These are phyloP conservation scores for Fusarium irregulare DNA, from an alignment of 2,329 filamentous ascomycete species.

Conservation along the genomic window DNA sequence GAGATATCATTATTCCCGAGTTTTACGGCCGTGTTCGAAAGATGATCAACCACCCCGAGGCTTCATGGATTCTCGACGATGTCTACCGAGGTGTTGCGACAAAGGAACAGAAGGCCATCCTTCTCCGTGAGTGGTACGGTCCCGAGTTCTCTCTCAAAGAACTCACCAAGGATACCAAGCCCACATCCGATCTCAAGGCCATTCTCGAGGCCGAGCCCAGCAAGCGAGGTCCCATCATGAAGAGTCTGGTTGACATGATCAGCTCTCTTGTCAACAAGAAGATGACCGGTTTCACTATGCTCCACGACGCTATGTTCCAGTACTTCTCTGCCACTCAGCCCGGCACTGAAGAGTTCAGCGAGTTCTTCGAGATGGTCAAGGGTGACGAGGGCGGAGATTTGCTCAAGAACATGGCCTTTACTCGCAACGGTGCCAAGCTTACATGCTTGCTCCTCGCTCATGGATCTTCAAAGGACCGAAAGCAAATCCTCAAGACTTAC, in stretches of 20 bases:
- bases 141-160: slow-evolving; percentile 89
- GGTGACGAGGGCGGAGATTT: slow-evolving; percentile 91
- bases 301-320: slow-evolving; percentile 98
- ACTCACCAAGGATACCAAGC: slow-evolving; percentile 62
- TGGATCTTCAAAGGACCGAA: slow-evolving; percentile 91
- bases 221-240: slow-evolving; percentile 89
- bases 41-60: slow-evolving; percentile 95
- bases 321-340: slow-evolving; percentile 86
- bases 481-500: slow-evolving; percentile 87
- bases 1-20: slow-evolving; percentile 89
- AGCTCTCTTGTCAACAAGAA: slow-evolving; percentile 96
- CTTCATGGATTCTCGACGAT: slow-evolving; percentile 97
- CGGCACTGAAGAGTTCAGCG: slow-evolving; percentile 83
- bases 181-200: slow-evolving; percentile 75
- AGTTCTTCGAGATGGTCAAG: slow-evolving; percentile 91
- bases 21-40: slow-evolving; percentile 95
- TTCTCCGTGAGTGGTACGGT: slow-evolving; percentile 96
- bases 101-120: slow-evolving; percentile 82
- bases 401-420: slow-evolving; percentile 96
- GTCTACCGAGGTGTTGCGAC: slow-evolving; percentile 92
- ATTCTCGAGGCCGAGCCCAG: slow-evolving; percentile 83
- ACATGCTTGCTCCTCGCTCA: slow-evolving; percentile 85
- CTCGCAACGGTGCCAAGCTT: slow-evolving; percentile 84
- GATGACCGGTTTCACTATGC: slow-evolving; percentile 94
- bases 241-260: slow-evolving; percentile 85